Conservation (phyloP, 805 yeast species). For the Clavispora vitiphila region DNA sequence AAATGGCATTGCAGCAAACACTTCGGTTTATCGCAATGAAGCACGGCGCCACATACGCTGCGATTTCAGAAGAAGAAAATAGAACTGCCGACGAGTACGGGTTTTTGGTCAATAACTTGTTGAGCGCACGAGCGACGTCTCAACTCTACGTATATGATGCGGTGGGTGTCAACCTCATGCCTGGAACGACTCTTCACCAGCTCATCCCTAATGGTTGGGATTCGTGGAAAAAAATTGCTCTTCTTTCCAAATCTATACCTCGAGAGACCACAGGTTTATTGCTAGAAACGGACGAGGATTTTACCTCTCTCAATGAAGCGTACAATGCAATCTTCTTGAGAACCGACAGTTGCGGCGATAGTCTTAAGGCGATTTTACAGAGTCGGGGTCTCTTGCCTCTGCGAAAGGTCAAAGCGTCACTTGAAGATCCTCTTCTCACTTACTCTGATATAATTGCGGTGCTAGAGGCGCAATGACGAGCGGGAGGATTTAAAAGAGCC, state of each 20-base stretch:
- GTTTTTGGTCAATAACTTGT: slow-evolving; percentile 1
- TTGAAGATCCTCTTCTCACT: not conserved
- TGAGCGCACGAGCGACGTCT: not conserved
- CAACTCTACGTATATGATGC: slow-evolving; percentile 5
- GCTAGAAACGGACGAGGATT: slow-evolving; percentile 14
- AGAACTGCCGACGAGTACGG: slow-evolving; percentile 4
- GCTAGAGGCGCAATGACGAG: not conserved
- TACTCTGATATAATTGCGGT: not conserved
- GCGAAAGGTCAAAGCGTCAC: not conserved
- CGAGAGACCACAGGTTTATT: slow-evolving; percentile 9
- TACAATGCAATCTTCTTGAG: slow-evolving; percentile 11
- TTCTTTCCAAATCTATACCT: slow-evolving; percentile 24
- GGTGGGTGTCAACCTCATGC: slow-evolving; percentile 3
- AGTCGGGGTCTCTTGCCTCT: not conserved
- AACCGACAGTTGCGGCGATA: not conserved
- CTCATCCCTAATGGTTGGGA: slow-evolving; percentile 49
- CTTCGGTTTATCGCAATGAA: slow-evolving; percentile 28
- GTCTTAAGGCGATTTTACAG: not conserved
- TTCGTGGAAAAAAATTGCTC: slow-evolving; percentile 44
- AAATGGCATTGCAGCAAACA: slow-evolving; percentile 30
- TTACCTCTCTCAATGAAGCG: slow-evolving; percentile 12
- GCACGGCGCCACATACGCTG: slow-evolving; percentile 24
- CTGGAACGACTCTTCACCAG: slow-evolving; percentile 13
- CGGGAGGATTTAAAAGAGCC: no score
- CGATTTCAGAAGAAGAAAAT: slow-evolving; percentile 10